Base-by-base conservation (phyloP, 441 rosid genomes). In the Aleurites moluccanus region DNA sequence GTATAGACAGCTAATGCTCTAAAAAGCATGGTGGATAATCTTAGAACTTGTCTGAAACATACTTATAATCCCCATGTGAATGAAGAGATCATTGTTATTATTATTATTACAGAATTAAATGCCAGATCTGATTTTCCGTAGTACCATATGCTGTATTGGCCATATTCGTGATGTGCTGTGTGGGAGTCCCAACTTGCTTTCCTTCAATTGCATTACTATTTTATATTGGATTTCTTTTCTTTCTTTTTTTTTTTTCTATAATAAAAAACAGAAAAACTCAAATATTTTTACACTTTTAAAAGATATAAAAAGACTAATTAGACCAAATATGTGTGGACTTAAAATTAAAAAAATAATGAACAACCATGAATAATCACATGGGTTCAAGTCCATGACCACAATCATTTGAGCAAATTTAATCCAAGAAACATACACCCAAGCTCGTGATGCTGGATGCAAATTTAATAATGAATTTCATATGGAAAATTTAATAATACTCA, bases 81-180 rank as follows among this genome's bases (percentile, higher is more conserved):
- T 11, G 11, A 44, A 49, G 7, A 2, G 3, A 15, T 2, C 2
- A 14, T 14, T 52, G 20, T 52, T 16, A 52, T 52, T 57, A 57
- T 23, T 25, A 57, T 56, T 21, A 60, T 13, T 20, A 30, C 21
- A 16, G 23, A 69, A 67, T 38, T 33, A 56, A 73, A 63, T 74
- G 73, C 69, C 70, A 75, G 85, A 77, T 84, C 82, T 71, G 79
- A 81, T 81, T 76, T 79, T 79, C 83, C 83, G 73, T 75, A 44
- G 77, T 76, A 67, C 77, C 77, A 57, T 64, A 40, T 66, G 74
- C 76, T 3, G 23, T 21, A 13, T 10, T 50, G 13, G 18, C 61
- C 15, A 63, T 21, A 21, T 11, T 7, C 59, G 10, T 20, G 1
- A 18, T 30, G 65, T 33, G n/a, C 30, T 40, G 52, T n/a, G 40